Percentiles rank a stretch among this genome's conserved stretches.
Conservation (phyloP, 306 rosid species). For the Comarum palustre region DNA sequence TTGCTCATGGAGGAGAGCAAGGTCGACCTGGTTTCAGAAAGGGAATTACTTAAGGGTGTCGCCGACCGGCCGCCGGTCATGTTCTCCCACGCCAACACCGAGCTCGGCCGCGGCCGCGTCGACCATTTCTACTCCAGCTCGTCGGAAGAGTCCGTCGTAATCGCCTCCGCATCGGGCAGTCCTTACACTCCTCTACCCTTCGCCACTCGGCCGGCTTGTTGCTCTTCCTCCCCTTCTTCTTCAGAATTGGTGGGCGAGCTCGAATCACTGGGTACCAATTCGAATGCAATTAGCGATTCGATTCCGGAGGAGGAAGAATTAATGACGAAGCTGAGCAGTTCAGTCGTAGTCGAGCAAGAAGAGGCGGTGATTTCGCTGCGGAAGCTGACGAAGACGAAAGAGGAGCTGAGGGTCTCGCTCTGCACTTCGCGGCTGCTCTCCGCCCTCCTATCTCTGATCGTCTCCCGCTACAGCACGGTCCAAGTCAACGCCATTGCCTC, state of each 20-base stretch:
- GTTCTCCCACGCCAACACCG: conserved; percentile 82
- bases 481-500: conserved; percentile 78
- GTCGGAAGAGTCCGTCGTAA: conserved; percentile 45
- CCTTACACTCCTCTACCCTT: conserved; percentile 61
- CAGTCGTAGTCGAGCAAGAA: conserved; percentile 64
- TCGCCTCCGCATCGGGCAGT: conserved; percentile 44
- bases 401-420: conserved; percentile 52
- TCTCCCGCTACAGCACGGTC: conserved; percentile 55
- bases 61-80: conserved; percentile 59
- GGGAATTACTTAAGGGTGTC: conserved; percentile 56
- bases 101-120: conserved; percentile 51
- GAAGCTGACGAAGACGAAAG: conserved; percentile 51
- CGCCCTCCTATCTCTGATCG: conserved; percentile 39
- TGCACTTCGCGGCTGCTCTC: conserved; percentile 55
- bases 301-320: conserved; percentile 49
- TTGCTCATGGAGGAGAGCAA: conserved; percentile 29
- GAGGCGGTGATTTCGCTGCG: conserved; percentile 56
- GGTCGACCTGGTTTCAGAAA: conserved; percentile 57
- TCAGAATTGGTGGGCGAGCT: conserved; percentile 28
- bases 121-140: conserved; percentile 46
- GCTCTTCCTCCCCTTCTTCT: conserved; percentile 62
- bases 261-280: not conserved
- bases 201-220: conserved; percentile 65
- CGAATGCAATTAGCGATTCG: no score
- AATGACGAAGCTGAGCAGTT: conserved; percentile 45